Percentiles rank a stretch among this genome's conserved stretches.
phyloP scores from a whole-genome alignment of 2,329 filamentous ascomycete genomes.

The Thelonectria discophora region DNA sequence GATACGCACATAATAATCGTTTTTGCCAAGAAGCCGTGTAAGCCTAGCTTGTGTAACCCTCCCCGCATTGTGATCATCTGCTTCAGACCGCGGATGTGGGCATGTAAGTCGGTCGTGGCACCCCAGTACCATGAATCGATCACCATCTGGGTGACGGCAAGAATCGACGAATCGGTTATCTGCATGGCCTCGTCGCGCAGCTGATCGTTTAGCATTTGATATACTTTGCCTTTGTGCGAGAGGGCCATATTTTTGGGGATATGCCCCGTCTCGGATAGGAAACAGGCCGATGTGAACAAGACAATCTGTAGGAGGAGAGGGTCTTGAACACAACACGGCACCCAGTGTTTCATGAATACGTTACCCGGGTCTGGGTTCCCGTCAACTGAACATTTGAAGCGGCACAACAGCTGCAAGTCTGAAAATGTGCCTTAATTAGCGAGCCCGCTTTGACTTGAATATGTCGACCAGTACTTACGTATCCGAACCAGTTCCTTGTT shows the following conservation, averaged over 20 bases:
- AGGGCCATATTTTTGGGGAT: conserved; percentile 55
- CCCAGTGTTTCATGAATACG: conserved; percentile 57
- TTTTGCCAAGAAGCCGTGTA: conserved; percentile 58
- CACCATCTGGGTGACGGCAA: conserved; percentile 59
- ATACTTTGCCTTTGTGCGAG: conserved; percentile 54
- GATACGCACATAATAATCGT: conserved; percentile 57
- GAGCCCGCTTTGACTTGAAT: too few relatives aligned
- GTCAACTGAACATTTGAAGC: conserved; percentile 61
- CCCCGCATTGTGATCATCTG: conserved; percentile 59
- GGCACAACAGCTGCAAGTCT: conserved; percentile 60
- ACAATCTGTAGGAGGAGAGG: conserved; percentile 59
- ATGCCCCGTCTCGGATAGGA: conserved; percentile 59
- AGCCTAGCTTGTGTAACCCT: conserved; percentile 55
- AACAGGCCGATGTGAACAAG: conserved; percentile 61
- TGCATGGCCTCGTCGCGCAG: conserved; percentile 49
- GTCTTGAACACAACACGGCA: conserved; percentile 59
- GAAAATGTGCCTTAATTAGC: neutral
- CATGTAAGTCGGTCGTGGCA: conserved; percentile 53
- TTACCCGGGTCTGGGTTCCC: conserved; percentile 56
- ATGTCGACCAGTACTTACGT: conserved; percentile 47
- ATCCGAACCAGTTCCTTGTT: conserved; percentile 59
- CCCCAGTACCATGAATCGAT: conserved; percentile 66
- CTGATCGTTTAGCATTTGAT: conserved; percentile 58
- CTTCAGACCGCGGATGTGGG: conserved; percentile 57
- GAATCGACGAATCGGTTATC: conserved; percentile 57